Conservation (phyloP, 139 green algal genomes). For the Chlamydomonas applanata region DNA sequence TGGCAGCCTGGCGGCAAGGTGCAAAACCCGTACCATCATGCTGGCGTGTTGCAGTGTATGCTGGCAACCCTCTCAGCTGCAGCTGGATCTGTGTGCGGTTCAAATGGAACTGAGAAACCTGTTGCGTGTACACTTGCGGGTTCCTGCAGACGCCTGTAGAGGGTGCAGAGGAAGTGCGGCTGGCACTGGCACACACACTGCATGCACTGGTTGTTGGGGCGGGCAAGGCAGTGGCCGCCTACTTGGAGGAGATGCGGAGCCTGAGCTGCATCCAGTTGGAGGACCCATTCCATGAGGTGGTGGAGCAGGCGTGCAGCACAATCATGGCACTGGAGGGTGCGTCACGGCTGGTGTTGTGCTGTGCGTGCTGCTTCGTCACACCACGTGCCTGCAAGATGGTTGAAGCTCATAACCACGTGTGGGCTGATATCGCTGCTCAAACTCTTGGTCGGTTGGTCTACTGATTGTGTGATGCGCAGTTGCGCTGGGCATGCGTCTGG, state of each 20-base stretch:
- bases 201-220: conserved; percentile 16
- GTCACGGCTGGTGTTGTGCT: background rate
- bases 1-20: no score
- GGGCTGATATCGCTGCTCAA: no score
- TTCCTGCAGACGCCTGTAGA: conserved; percentile 23
- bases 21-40: no score
- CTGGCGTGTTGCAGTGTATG: no score
- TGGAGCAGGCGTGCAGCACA: conserved; percentile 38
- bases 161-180: conserved; percentile 52
- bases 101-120: no score
- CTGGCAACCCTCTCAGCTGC: no score
- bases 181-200: conserved; percentile 43
- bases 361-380: no score
- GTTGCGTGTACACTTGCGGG: no score
- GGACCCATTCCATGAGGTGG: conserved; percentile 57
- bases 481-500: conserved; percentile 47
- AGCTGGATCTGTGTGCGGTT: no score
- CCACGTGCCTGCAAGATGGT: no score
- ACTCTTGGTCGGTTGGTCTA: no score
- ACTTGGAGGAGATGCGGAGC: conserved; percentile 48
- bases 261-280: conserved; percentile 22
- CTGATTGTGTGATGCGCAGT: conserved; percentile 22
- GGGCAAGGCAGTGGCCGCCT: conserved; percentile 44
- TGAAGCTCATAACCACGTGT: no score
- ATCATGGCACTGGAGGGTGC: conserved; percentile 45